A percentile compares a stretch with the other conserved stretches of the same genome.
These are phyloP conservation scores for Raffaelea arxii DNA, from an alignment of 2,329 filamentous ascomycete genomes.

Conservation along the genomic window DNA sequence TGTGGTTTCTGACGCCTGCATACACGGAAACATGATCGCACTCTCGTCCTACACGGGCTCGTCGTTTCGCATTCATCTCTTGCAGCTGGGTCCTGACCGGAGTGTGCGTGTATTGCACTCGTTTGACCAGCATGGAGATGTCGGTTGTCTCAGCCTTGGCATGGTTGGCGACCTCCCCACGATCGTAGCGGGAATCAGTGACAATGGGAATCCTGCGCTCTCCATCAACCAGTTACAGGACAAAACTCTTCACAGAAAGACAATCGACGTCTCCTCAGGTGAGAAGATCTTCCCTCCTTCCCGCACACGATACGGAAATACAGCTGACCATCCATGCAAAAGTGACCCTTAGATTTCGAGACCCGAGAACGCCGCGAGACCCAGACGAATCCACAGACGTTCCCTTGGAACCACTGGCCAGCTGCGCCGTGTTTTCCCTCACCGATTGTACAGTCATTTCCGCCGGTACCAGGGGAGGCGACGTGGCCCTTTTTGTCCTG, in stretches of 20 bases:
- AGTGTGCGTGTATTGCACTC: constrained; percentile 17
- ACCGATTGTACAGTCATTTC: too few species aligned
- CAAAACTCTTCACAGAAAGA: too few species aligned
- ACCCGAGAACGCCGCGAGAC: too few species aligned
- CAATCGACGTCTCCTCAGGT: constrained; percentile 16
- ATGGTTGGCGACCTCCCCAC: constrained; percentile 15
- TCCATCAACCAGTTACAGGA: constrained; percentile 17
- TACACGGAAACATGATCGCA: constrained; percentile 27
- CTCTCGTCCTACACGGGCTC: constrained; percentile 30
- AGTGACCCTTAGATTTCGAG: too few species aligned
- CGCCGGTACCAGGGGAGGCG: constrained; percentile 42
- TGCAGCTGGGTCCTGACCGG: constrained; percentile 21
- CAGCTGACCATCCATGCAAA: too few species aligned
- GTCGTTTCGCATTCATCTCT: constrained; percentile 27
- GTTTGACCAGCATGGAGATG: constrained; percentile 32
- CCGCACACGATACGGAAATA: too few species aligned
- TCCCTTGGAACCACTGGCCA: constrained; percentile 33
- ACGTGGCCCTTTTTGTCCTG: constrained; percentile 31
- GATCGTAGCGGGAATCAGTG: constrained; percentile 25
- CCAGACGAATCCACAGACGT: not conserved
- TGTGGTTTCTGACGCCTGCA: constrained; percentile 31
- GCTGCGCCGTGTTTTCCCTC: too few species aligned
- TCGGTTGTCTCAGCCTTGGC: constrained; percentile 36
- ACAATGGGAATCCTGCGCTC: constrained; percentile 23
- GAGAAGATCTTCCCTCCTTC: too few species aligned